These are phyloP conservation scores for Pyrus bretschneideri DNA, from an alignment of 306 rosid genomes.

Conservation along the genomic window DNA sequence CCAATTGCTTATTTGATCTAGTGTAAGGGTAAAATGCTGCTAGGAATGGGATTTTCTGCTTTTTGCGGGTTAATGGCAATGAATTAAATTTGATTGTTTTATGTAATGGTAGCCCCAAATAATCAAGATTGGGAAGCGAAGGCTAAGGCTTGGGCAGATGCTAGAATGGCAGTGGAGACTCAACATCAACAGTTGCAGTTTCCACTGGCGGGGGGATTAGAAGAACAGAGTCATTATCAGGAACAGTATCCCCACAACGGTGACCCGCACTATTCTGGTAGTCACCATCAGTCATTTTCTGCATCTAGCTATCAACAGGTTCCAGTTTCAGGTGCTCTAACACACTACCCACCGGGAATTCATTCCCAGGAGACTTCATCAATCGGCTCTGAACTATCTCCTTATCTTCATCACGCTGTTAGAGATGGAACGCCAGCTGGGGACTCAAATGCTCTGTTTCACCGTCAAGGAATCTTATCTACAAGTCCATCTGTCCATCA, in stretches of 20 bases:
- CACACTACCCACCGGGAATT: slow-evolving; percentile 30
- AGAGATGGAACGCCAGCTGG: slow-evolving; percentile 47
- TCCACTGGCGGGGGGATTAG: slow-evolving; percentile 54
- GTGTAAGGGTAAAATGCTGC: background rate
- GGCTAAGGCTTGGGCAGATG: slow-evolving; percentile 98
- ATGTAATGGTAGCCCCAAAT: slow-evolving; percentile 22
- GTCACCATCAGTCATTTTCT: slow-evolving; percentile 57
- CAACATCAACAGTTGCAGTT: slow-evolving; percentile 66
- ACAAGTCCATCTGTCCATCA: slow-evolving; percentile 71
- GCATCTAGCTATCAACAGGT: slow-evolving; percentile 61
- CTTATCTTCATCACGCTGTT: slow-evolving; percentile 39
- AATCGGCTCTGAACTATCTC: slow-evolving; percentile 39
- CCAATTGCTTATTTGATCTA: background rate
- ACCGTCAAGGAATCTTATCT: slow-evolving; percentile 51
- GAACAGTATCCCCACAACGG: slow-evolving; percentile 63
- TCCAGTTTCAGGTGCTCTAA: slow-evolving; percentile 49
- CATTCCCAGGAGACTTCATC: slow-evolving; percentile 52
- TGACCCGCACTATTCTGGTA: slow-evolving; percentile 42
- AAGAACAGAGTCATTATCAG: slow-evolving; percentile 63
- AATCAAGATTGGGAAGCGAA: slow-evolving; percentile 94
- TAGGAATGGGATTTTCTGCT: background rate
- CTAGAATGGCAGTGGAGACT: slow-evolving; percentile 62
- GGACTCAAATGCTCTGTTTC: slow-evolving; percentile 48
- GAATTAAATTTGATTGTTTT: background rate
- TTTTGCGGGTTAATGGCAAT: background rate